Base-by-base conservation (phyloP, 2,329 filamentous ascomycete genomes). In the Davidsoniella eucalypti region DNA sequence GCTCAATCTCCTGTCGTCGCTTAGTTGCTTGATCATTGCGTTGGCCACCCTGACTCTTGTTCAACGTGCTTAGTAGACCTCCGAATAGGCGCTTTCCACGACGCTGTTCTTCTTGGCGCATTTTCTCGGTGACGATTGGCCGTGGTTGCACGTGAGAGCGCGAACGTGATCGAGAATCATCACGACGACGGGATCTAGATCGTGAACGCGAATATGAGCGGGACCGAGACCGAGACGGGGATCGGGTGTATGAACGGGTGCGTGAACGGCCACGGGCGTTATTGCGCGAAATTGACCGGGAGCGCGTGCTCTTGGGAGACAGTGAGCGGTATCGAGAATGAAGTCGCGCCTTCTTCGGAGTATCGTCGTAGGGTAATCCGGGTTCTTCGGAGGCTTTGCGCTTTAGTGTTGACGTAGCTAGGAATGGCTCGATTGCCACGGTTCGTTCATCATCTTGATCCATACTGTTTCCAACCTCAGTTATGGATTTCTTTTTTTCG, bases 71-170 rank as follows among this genome's bases (percentile, higher is more conserved):
- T 53, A 92, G 69, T 51, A 93, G 67, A 36, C 82, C 84, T 54
- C 90, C 88, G 61, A 95, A 95, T 54, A 96, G 71, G 49, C 90
- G 76, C 64, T 84, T 82, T 18, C 85, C 84, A 37, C 90, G 82
- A 61, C 84, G 87, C 63, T 81, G 86, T 61, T 96, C 90, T 59
- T 93, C 84, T 52, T 79, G 63, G 5, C 44, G 40, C 8, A 40
- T 37, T 39, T 44, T 45, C 25, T 50, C 52, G 36, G 41, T 44
- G 29, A 33, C 2, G 12, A 12, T 10, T 33, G 29, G 29, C 29
- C 29, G 29, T 33, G 12, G 12, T 9, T 39, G 46, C 4, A 16
- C 17, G 17, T 47, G 47, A 3, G 46, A 44, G 10, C 42, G 50
- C 10, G 40, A n/a, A 10, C 42, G 18, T 14, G 42, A 17, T 18